These are phyloP conservation scores for Cutaneotrichosporon mucoides DNA, from an alignment of 1,284 basidiomycete genomes.

Conservation along the genomic window DNA sequence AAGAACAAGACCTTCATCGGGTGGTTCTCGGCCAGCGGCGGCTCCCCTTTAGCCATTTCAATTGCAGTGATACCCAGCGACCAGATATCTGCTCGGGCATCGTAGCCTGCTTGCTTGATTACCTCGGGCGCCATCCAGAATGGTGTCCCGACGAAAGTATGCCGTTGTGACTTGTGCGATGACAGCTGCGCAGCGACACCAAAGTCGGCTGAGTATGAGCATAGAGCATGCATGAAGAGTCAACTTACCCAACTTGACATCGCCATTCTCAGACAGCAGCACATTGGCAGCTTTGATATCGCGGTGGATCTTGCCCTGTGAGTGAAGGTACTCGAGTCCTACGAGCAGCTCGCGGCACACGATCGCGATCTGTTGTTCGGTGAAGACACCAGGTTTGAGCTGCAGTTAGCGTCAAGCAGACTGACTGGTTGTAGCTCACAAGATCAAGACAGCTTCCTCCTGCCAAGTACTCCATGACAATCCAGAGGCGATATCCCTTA, in stretches of 20 bases:
- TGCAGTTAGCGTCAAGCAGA: conserved; percentile 21
- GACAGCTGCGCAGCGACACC: conserved; percentile 91
- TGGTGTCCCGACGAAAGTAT: conserved; percentile 91
- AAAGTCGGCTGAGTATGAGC: conserved; percentile 67
- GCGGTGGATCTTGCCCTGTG: conserved; percentile 91
- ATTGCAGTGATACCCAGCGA: conserved; percentile 91
- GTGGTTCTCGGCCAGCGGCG: conserved; percentile 81
- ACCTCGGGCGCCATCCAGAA: conserved; percentile 99
- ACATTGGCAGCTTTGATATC: conserved; percentile 99
- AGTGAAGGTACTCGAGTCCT: conserved; percentile 92
- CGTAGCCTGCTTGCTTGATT: conserved; percentile 94
- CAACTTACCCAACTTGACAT: conserved; percentile 71
- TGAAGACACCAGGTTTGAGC: conserved; percentile 84
- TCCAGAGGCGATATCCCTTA: conserved; percentile 96
- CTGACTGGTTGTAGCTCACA: conserved; percentile 28
- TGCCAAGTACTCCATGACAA: conserved; percentile 98
- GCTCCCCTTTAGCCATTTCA: conserved; percentile 92
- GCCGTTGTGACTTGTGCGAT: conserved; percentile 82
- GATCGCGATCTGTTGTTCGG: conserved; percentile 88
- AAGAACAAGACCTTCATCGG: conserved; percentile 87
- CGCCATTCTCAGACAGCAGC: conserved; percentile 79
- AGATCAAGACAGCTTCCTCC: conserved; percentile 97
- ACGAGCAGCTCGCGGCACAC: conserved; percentile 87
- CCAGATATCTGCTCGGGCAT: conserved; percentile 96
- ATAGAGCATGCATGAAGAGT: too few species aligned